phyloP scores from a whole-genome alignment of 2,329 filamentous ascomycete species.

The Talaromyces rugulosus region DNA sequence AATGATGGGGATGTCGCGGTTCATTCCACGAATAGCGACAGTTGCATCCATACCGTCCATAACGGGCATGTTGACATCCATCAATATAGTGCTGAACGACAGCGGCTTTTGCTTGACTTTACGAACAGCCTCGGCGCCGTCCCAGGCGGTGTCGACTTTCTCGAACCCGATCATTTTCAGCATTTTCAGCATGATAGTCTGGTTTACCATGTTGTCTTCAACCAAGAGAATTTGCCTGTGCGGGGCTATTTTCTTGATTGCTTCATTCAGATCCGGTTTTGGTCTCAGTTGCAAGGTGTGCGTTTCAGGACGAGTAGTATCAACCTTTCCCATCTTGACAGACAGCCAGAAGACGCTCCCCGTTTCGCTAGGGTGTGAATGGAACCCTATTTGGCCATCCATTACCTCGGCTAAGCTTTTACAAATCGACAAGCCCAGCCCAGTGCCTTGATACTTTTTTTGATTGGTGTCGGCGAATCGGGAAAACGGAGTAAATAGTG shows the following conservation, averaged over 20 bases:
- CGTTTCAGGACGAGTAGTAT: constrained; percentile 25
- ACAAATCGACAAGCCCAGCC: constrained; percentile 55
- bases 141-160: constrained; percentile 38
- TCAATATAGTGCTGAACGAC: constrained; percentile 42
- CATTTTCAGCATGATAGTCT: constrained; percentile 38
- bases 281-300: constrained; percentile 20
- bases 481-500: constrained; percentile 54
- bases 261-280: constrained; percentile 15
- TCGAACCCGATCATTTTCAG: constrained; percentile 38
- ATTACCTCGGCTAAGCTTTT: constrained; percentile 55
- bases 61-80: constrained; percentile 48
- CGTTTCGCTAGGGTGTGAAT: constrained; percentile 39
- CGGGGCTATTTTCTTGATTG: constrained; percentile 34
- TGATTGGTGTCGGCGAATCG: constrained; percentile 53
- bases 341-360: constrained; percentile 55
- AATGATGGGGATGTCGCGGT: constrained; percentile 45
- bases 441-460: constrained; percentile 53
- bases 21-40: constrained; percentile 36
- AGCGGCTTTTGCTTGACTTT: constrained; percentile 39
- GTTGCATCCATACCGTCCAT: constrained; percentile 46
- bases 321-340: constrained; percentile 37
- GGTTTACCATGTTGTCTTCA: constrained; percentile 42
- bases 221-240: constrained; percentile 39
- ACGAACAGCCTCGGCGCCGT: constrained; percentile 42
- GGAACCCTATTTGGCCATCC: constrained; percentile 50